A percentile compares a stretch with the other conserved stretches of the same genome.
phyloP scores from a whole-genome alignment of 2,329 filamentous ascomycete species.

The Xylaria multiplex region DNA sequence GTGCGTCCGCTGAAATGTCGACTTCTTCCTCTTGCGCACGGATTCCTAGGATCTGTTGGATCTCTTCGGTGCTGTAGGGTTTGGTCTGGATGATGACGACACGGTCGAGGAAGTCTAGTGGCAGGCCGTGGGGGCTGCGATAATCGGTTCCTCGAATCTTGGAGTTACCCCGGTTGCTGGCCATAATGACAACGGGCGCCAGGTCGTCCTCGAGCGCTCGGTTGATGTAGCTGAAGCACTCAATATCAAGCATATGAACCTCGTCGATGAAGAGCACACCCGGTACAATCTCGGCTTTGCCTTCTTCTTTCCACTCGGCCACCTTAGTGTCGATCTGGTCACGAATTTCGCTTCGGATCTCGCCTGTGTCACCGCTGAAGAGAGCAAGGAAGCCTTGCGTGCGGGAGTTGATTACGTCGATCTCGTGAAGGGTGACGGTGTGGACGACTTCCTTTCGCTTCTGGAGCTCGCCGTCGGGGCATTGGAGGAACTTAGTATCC shows the following conservation, averaged over 20 bases:
- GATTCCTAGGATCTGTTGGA: conserved; percentile 91
- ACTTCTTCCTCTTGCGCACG: conserved; percentile 96
- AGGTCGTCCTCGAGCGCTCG: conserved; percentile 94
- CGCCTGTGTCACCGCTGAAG: conserved; percentile 97
- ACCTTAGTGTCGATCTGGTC: conserved; percentile 99
- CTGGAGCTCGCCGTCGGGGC: conserved; percentile 95
- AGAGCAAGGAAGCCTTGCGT: conserved; percentile 98
- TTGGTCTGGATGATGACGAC: conserved; percentile 97
- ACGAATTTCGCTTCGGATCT: conserved; percentile 95
- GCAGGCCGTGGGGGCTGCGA: conserved; percentile 90
- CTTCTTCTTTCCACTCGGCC: conserved; percentile 98
- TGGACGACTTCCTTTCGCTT: conserved; percentile 97
- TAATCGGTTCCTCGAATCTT: conserved; percentile 95
- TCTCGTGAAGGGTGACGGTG: conserved; percentile 96
- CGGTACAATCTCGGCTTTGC: conserved; percentile 97
- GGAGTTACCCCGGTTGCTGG: conserved; percentile 92
- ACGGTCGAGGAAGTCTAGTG: conserved; percentile 94
- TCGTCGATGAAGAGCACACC: conserved; percentile 98
- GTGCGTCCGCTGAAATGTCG: conserved; percentile 86
- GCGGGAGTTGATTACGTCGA: conserved; percentile 98
- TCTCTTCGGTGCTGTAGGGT: conserved; percentile 82
- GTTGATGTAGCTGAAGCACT: conserved; percentile 99
- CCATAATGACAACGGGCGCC: conserved; percentile 98
- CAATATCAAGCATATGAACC: conserved; percentile 99
- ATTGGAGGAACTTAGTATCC: conserved; percentile 97